Conservation (phyloP, 1,139 yeast species). For the Scheffersomyces segobiensis region DNA sequence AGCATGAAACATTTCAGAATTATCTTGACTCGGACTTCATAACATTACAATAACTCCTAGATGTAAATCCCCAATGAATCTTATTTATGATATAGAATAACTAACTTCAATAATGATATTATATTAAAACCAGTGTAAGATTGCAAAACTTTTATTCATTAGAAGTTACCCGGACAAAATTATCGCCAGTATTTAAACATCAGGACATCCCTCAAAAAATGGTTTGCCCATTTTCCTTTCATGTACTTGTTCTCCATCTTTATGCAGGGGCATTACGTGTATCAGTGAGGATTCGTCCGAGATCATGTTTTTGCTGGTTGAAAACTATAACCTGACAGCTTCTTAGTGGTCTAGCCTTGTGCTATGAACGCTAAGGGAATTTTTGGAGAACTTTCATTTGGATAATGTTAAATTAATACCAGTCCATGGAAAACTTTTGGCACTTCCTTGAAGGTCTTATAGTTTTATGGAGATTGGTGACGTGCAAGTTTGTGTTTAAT, state of each 20-base stretch:
- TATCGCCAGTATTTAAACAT: conserved; percentile 14
- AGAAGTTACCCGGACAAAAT: conserved; percentile 19
- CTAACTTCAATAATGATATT: too few species aligned
- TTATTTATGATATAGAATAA: too few species aligned
- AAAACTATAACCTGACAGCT: conserved; percentile 99
- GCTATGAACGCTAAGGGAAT: conserved; percentile 61
- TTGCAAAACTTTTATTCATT: background rate
- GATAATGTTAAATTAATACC: background rate
- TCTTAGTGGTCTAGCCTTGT: conserved; percentile 58
- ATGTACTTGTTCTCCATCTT: conserved; percentile 62
- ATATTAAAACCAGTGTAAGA: too few species aligned
- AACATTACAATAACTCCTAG: background rate
- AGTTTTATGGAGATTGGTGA: conserved; percentile 4
- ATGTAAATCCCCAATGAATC: background rate
- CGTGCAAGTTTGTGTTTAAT: background rate
- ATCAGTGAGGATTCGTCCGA: conserved; percentile 99
- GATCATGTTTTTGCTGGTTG: conserved; percentile 99
- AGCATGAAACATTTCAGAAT: background rate
- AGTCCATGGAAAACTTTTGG: conserved; percentile 9
- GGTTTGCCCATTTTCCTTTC: conserved; percentile 5
- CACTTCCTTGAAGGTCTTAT: conserved; percentile 37
- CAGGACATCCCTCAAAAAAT: conserved; percentile 7
- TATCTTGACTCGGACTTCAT: background rate
- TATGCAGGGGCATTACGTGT: conserved; percentile 99
- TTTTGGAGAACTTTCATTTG: conserved; percentile 55